A percentile compares a stretch with the other conserved stretches of the same genome.
These are phyloP conservation scores for Manihot esculenta DNA, from an alignment of 441 rosid species.

Conservation along the genomic window DNA sequence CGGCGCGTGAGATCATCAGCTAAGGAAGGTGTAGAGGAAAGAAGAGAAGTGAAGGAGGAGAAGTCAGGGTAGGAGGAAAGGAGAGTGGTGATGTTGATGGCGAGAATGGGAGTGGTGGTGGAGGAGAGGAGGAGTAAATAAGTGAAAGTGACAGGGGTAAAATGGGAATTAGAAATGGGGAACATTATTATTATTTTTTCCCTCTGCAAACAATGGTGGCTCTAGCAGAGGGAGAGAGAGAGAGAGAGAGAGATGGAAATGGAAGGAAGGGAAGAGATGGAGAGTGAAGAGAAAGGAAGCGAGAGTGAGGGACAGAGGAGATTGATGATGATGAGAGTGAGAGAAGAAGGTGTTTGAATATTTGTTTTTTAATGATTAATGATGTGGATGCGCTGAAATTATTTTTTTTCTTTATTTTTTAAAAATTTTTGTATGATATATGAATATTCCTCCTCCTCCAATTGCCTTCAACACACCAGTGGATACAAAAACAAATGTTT, in stretches of 20 bases:
- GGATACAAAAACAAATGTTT: too few species aligned
- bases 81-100: conserved; percentile 57
- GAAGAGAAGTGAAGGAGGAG: conserved; percentile 66
- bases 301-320: neutral
- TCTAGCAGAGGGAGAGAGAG: conserved; percentile 9
- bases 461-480: too few species aligned
- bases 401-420: neutral
- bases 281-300: neutral
- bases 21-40: conserved; percentile 52
- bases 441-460: conserved; percentile 6
- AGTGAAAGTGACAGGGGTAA: conserved; percentile 43
- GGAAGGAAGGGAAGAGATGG: neutral
- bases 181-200: neutral
- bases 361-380: neutral
- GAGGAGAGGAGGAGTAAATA: conserved; percentile 39
- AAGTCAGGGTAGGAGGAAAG: conserved; percentile 68
- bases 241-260: neutral
- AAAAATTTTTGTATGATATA: too few species aligned
- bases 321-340: conserved; percentile 1
- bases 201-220: conserved; percentile 8
- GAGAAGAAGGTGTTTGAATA: conserved; percentile 7
- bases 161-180: conserved; percentile 32
- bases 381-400: conserved; percentile 10
- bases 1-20: conserved; percentile 52
- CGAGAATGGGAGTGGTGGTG: conserved; percentile 20